Base-by-base conservation (phyloP, 768 basidiomycete genomes). In the Kwoniella shandongensis region DNA sequence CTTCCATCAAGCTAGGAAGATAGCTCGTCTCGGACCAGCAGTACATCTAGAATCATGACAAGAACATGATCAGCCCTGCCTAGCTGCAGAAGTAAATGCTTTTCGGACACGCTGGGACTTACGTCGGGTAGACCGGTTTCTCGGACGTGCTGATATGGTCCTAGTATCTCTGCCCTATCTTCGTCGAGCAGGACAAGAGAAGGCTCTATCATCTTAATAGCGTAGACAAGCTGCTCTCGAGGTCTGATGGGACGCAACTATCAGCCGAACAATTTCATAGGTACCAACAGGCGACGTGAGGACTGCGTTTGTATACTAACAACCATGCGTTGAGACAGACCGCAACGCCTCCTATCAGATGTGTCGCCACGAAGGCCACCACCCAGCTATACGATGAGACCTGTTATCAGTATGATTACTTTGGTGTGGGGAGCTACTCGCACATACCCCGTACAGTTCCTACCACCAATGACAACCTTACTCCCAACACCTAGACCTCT, bases 271-370 rank as follows among this genome's bases (percentile, higher is more conserved):
- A n/a, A n/a, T n/a, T n/a, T n/a, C n/a, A n/a, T n/a, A n/a, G n/a
- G n/a, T n/a, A n/a, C n/a, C n/a, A n/a, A n/a, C n/a, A n/a, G n/a
- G n/a, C n/a, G n/a, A n/a, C n/a, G n/a, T n/a, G n/a, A n/a, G n/a
- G n/a, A n/a, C n/a, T n/a, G n/a, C n/a, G n/a, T n/a, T n/a, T n/a
- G 55, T 17, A 39, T n/a, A 66, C 71, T 66, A 38, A 73, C 71
- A 73, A 51, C 71, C 69, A 70, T 6, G 68, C 66, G 48, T 73
- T 73, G 6, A 73, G 47, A 36, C 56, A 63, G 5, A 70, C 61
- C 0, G 64, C 44, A 10, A 73, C 55, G 7, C 66, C 71, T 7
- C 68, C 71, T 22, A 73, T 66, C 25, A 73, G 58, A 26, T 73
- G 71, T 1, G 49, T 57, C 11, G 71, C 71, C n/a, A 70, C 44